Base-by-base conservation (phyloP, 352 stramenopile genomes). In the Globisporangium solare region DNA sequence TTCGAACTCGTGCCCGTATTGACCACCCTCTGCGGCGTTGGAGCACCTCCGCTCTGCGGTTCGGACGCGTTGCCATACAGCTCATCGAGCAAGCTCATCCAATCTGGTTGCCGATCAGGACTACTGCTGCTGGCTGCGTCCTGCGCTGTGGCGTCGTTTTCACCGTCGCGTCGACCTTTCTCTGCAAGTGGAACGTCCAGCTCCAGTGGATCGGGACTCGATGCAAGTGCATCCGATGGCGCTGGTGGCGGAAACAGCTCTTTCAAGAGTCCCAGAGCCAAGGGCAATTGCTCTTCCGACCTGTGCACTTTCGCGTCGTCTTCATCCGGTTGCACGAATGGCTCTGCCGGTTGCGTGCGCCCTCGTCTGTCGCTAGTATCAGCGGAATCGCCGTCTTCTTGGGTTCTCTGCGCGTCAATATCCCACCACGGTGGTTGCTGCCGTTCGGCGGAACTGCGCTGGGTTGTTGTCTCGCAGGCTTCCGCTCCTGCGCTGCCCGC, bases 1-100 rank as follows among this genome's bases (percentile, higher is more conserved):
- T 17, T 42, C 2, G 37, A 15, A 3, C 20, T 35, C 21, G 37
- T 20, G 17, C 7, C 22, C 6, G 50, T 22, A 35, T 20, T 10
- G 17, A 12, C 37, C 18, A 24, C 22, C 12, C 10, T 17, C 14
- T 11, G 14, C 6, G 37, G 37, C 37, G 37, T 42, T 42, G 10
- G 3, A 17, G 10, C 11, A 17, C 37, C 37, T 17, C 10, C 37
- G 14, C 37, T 17, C 37, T 17, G 37, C 11, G 35, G 12, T 13
- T 24, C 21, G 18, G 35, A 17, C 32, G 21, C 20, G 18, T 12
- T 35, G 42, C 32, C 32, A 47, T 56, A 22, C 6, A 47, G 1
- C 11, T 47, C 50, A 2, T 47, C 37, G 18, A 56, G 37, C 22
- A 56, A 47, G 14, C 50, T 55, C 49, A 55, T 39, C 49, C 49